Evolutionary conservation across 345 rosid species (phyloP).

Genomic region (Schrenkiella parvula): DNA sequence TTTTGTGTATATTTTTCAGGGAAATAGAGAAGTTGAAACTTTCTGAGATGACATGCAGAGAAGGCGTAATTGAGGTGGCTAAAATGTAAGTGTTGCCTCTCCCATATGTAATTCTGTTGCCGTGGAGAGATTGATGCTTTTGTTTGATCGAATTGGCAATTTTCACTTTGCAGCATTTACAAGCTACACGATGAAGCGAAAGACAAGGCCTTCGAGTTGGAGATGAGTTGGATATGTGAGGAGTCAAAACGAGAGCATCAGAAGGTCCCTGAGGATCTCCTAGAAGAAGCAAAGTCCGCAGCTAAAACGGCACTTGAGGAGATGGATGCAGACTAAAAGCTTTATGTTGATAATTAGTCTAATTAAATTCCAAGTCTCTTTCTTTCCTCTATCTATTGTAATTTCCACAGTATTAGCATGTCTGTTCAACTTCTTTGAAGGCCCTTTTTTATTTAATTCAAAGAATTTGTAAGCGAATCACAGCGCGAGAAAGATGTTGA

Average conservation of each 20-base stretch:
- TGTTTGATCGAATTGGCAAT: neutral
- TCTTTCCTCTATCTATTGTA: neutral
- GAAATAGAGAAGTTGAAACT: constrained; percentile 92
- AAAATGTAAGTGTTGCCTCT: constrained; percentile 60
- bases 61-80: constrained; percentile 92
- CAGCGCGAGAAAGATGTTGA: neutral
- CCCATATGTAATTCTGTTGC: no score
- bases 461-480: neutral
- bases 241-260: constrained; percentile 83
- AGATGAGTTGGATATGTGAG: constrained; percentile 96
- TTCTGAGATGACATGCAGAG: constrained; percentile 96
- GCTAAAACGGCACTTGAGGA: constrained; percentile 89
- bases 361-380: neutral
- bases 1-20: no score
- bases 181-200: constrained; percentile 97
- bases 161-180: constrained; percentile 74
- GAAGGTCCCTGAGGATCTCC: constrained; percentile 87
- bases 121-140: no score
- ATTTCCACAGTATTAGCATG: neutral
- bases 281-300: constrained; percentile 92
- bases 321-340: constrained; percentile 97
- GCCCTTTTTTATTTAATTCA: neutral
- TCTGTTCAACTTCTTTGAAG: neutral
- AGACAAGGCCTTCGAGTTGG: constrained; percentile 95
- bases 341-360: no score